Percentiles rank a stretch among this genome's conserved stretches.
These are phyloP conservation scores for Megacollybia marginata DNA, from an alignment of 768 basidiomycete species.

Conservation along the genomic window DNA sequence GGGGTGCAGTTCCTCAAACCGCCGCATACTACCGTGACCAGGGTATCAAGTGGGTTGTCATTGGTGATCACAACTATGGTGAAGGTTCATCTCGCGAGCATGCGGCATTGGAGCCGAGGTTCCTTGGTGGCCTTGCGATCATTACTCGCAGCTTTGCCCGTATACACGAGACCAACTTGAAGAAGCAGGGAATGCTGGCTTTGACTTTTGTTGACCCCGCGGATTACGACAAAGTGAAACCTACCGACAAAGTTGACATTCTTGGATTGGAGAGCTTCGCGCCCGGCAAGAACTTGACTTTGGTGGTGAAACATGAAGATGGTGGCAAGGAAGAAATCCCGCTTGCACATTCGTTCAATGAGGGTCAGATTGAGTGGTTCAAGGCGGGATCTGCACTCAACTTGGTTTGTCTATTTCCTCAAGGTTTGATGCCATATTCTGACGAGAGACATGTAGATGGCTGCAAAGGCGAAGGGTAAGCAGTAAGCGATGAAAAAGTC, in stretches of 20 bases:
- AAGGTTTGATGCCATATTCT: too few relatives aligned
- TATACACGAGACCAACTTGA: conserved; percentile 97
- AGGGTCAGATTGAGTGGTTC: conserved; percentile 98
- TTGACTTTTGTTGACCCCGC: conserved; percentile 87
- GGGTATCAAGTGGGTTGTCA: conserved; percentile 93
- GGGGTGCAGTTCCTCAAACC: conserved; percentile 75
- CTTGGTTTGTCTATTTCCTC: conserved; percentile 40
- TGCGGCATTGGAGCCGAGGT: conserved; percentile 93
- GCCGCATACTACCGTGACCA: conserved; percentile 84
- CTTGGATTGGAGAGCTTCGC: conserved; percentile 83
- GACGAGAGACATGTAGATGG: too few relatives aligned
- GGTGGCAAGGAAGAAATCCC: conserved; percentile 69
- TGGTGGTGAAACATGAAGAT: conserved; percentile 76
- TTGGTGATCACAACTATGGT: conserved; percentile 95
- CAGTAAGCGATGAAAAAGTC: too few relatives aligned
- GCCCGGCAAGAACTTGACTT: conserved; percentile 86
- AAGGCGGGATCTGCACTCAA: conserved; percentile 94
- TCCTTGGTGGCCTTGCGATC: conserved; percentile 91
- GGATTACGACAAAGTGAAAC: conserved; percentile 90
- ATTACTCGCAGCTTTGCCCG: conserved; percentile 96
- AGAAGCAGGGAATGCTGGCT: conserved; percentile 99
- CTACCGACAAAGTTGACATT: conserved; percentile 85
- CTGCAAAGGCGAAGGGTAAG: too few relatives aligned
- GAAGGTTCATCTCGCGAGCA: conserved; percentile 98
- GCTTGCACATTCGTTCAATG: conserved; percentile 92